Conservation (phyloP, 179 eudicot species). For the Amaranthus tricolor region DNA sequence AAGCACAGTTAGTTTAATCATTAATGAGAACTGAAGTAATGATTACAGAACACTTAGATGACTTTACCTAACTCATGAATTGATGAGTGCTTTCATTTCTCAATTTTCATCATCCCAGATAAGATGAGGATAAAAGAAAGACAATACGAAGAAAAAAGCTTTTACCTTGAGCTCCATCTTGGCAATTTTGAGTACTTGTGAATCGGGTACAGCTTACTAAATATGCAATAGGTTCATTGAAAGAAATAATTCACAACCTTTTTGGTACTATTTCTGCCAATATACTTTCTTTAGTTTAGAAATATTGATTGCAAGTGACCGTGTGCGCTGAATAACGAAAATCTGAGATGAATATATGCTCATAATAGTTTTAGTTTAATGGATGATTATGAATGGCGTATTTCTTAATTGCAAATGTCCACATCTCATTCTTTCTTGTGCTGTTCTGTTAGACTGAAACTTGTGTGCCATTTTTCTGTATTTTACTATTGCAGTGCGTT, state of each 20-base stretch:
- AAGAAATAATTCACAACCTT: neutral
- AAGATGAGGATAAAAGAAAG: neutral
- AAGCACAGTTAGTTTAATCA: neutral
- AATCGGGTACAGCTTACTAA: neutral
- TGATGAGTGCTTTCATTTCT: neutral
- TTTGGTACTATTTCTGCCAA: neutral
- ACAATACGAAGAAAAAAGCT: neutral
- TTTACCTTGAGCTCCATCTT: neutral
- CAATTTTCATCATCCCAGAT: neutral
- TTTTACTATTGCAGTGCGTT: conserved; percentile 71
- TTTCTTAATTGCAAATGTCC: neutral
- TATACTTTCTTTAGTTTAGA: neutral
- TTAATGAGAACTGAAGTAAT: neutral
- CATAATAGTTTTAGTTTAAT: neutral
- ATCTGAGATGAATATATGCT: neutral
- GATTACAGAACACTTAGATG: neutral
- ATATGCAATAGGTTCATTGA: neutral
- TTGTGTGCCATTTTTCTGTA: conserved; percentile 8
- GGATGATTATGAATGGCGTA: neutral
- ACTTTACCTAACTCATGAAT: neutral
- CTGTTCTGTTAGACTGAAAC: conserved; percentile 5
- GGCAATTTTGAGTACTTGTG: neutral
- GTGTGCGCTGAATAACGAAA: neutral
- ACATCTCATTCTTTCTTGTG: neutral
- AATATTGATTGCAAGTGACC: neutral